Evolutionary conservation across 2,329 filamentous ascomycete genomes (phyloP), one percentile per base, ranked within the genome.

Genomic region (Alternaria panax): DNA sequence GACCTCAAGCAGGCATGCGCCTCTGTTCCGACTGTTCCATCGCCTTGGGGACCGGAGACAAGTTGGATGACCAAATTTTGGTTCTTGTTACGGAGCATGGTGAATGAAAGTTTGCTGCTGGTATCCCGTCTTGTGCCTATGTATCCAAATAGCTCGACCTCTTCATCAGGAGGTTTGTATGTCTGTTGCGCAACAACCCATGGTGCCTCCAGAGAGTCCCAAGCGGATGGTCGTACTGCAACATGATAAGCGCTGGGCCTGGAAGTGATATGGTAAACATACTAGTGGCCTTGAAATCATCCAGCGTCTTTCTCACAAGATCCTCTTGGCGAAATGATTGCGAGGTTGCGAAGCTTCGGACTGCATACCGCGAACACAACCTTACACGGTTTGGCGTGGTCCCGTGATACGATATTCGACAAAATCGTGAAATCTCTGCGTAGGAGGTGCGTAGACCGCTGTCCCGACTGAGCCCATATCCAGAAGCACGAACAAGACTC

Each of bases 101-200:
- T 88, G 72, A 97, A 97, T 2, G 86, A 86, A 20, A 96, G 80
- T 38, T 85, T 87, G 54, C 88, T 88, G 27, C 87, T 88, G 22
- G 93, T 81, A 68, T 91, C 87, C 62, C 87, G 85, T 28, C 88
- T 84, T 60, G 87, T 87, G 25, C 88, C 87, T 0, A 97, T 78
- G 68, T 93, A 95, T 20, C 93, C 93, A 75, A 46, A 59, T 22
- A 65, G 34, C 24, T 68, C 60, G 9, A 68, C 28, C 5, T 63
- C 46, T 18, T 43, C 7, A 8, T 62, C 59, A 42, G 53, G 30
- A 20, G 48, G 57, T 14, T 12, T 9, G n/a, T 57, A 32, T 16
- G 18, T 7, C 16, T 57, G 2, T 12, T 14, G 36, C 20, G 25
- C 45, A 66, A 54, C 55, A 71, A 70, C 63, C 78, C 79, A 77